A percentile compares a stretch with the other conserved stretches of the same genome.
These are phyloP conservation scores for Ganoderma sinense DNA, from an alignment of 1,284 basidiomycete species.

Conservation along the genomic window DNA sequence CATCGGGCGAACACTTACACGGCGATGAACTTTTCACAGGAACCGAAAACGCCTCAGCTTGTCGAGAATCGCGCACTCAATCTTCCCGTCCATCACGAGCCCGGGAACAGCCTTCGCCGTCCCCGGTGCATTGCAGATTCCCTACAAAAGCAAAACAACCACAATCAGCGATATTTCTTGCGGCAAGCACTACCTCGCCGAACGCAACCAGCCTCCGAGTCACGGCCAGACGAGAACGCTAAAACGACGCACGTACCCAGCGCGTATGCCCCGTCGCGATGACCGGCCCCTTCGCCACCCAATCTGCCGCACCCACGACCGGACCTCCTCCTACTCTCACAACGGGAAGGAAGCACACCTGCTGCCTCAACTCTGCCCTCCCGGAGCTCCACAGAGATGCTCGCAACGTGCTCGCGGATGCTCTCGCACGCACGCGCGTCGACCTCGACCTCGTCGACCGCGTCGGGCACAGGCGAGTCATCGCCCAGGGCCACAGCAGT, in stretches of 20 bases:
- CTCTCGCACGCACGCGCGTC: conserved; percentile 59
- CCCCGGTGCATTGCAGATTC: conserved; percentile 77
- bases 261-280: conserved; percentile 76
- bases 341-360: conserved; percentile 75
- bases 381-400: conserved; percentile 63
- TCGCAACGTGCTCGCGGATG: conserved; percentile 59
- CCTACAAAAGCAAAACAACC: conserved; percentile 45
- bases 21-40: too few relatives aligned
- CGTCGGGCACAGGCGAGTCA: conserved; percentile 59
- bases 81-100: conserved; percentile 64
- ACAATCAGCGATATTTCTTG: neutral
- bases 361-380: conserved; percentile 57
- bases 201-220: neutral
- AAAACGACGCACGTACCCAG: conserved; percentile 35
- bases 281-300: conserved; percentile 59
- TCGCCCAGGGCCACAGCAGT: conserved; percentile 72
- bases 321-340: conserved; percentile 60
- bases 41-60: conserved; percentile 42
- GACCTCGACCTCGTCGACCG: too few relatives aligned
- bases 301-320: conserved; percentile 62
- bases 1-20: too few relatives aligned
- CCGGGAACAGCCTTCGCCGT: conserved; percentile 69
- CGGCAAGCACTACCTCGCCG: neutral
- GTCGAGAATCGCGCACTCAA: conserved; percentile 57
- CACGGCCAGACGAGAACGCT: neutral